Evolutionary conservation across 2,329 filamentous ascomycete species (phyloP), one percentile per base, ranked within the genome.

Genomic region (Claviceps africana): DNA sequence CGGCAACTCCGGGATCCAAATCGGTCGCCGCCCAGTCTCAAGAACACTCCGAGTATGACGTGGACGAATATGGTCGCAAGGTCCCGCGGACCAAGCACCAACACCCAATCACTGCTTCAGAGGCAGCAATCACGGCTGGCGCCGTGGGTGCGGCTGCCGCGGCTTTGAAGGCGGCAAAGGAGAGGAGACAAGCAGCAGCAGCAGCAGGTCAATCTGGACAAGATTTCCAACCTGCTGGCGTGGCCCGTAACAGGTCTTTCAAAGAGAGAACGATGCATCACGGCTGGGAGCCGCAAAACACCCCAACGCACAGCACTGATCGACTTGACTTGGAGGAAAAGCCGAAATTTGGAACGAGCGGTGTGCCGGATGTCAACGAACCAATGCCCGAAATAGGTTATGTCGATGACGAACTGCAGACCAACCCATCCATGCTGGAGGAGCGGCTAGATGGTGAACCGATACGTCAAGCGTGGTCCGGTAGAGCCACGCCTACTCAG

Each of bases 341-440:
- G 15, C 71, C 74, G 1, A 76, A 78, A 58, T 72, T 94, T 73
- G 77, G 77, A 42, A 79, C 84, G 44, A 88, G 76, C 63, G 84
- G 82, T 47, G 65, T 90, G 55, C 88, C 88, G 3, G 76, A 83
- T 57, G 69, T 78, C 37, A 70, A 82, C 53, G 75, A 90, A 58
- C 84, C 85, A 5, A 79, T 90, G 72, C 87, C 85, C 0, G 88
- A 90, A 62, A 82, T 86, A 60, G 88, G 85, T 4, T 85, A 87
- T 57, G 59, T 70, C 1, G 72, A 77, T 11, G 77, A 80, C 39
- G 88, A 94, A 55, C 76, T 88, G 17, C 83, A 81, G 46, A 95
- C 89, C 19, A 94, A 94, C 62, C 88, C 88, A 2, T 95, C 90
- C 0, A 76, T 90, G 48, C 81, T 94, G 42, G 79, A 89, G 57